Conservation (phyloP, 2,329 filamentous ascomycete genomes). For the Trichoderma atrobrunneum region DNA sequence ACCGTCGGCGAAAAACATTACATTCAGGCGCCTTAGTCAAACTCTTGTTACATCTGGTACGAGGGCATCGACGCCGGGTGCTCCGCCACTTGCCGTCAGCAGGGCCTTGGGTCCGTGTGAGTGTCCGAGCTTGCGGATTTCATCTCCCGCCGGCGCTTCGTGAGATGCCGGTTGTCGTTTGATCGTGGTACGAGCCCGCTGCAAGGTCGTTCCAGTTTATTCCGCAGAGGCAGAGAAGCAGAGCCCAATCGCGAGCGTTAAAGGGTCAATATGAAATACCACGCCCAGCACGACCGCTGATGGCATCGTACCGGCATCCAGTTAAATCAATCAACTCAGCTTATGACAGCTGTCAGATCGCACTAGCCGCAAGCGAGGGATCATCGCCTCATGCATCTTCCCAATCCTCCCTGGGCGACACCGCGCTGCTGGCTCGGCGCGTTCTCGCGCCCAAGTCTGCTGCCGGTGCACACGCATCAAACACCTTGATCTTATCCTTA, state of each 20-base stretch:
- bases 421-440: conserved; percentile 11
- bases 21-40: not conserved
- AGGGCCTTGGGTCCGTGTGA: not conserved
- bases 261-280: not conserved
- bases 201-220: not conserved
- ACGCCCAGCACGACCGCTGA: not conserved
- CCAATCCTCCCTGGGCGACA: not conserved
- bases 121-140: not conserved
- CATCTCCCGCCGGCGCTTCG: not conserved
- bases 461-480: not conserved
- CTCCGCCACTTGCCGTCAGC: not conserved
- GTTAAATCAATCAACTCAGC: not conserved
- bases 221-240: not conserved
- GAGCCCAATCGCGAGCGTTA: not conserved
- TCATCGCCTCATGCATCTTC: conserved; percentile 10
- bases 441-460: conserved; percentile 2
- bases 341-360: conserved; percentile 7
- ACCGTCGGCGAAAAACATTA: not conserved
- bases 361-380: conserved; percentile 9
- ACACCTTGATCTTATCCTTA: not conserved
- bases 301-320: not conserved
- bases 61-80: not conserved
- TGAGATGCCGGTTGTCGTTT: not conserved
- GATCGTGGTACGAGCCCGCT: not conserved
- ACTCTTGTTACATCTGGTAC: not conserved